Conservation (phyloP, 257 asterid species). For the Solanum arcanum region DNA sequence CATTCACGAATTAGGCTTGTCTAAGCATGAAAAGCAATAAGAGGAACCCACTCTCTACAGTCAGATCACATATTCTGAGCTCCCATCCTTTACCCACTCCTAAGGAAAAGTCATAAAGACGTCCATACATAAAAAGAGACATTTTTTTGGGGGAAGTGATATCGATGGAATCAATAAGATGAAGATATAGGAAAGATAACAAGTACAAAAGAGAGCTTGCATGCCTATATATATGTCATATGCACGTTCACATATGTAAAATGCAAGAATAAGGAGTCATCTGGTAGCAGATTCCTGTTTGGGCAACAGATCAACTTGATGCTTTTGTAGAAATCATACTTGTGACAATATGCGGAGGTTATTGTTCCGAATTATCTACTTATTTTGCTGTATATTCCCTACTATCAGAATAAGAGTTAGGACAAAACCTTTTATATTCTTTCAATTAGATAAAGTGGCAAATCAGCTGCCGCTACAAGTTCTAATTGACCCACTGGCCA, state of each 20-base stretch:
- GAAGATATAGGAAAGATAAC: neutral
- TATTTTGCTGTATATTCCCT: neutral
- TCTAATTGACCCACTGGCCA: neutral
- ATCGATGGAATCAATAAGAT: neutral
- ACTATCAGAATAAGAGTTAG: neutral
- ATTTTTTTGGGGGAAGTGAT: neutral
- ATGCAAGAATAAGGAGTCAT: neutral
- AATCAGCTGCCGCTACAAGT: neutral
- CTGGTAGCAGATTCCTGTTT: neutral
- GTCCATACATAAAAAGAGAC: neutral
- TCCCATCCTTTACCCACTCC: neutral
- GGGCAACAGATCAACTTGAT: neutral
- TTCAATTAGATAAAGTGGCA: neutral
- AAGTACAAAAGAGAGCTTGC: neutral
- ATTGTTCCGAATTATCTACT: neutral
- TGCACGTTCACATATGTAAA: neutral
- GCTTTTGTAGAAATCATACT: neutral
- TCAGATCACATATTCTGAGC: neutral
- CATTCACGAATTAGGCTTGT: neutral
- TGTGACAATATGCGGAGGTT: neutral
- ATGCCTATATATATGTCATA: neutral
- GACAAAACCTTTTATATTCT: neutral
- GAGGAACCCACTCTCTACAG: neutral
- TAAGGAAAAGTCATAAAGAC: neutral
- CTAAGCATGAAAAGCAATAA: neutral